Base-by-base conservation (phyloP, 2,329 filamentous ascomycete genomes). In the Fusarium acutatum region DNA sequence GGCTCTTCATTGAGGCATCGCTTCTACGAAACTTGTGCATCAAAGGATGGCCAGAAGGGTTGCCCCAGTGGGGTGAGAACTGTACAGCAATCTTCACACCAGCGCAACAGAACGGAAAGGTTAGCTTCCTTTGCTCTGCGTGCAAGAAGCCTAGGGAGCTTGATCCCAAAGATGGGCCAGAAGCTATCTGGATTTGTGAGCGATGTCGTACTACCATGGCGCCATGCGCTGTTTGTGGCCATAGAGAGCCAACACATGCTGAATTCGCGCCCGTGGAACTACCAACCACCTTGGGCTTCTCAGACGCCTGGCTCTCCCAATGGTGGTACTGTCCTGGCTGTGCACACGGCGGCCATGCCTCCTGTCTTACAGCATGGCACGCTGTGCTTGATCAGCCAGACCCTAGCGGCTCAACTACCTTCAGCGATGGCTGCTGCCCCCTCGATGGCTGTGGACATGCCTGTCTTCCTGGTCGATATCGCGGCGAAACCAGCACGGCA, bases 241-340 rank as follows among this genome's bases (percentile, higher is more conserved):
- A 90, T 66, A 83, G 88, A 22, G 86, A 89, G 47, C 81, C 82
- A 4, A 83, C 88, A 41, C 80, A 81, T 0, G 82, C 86, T 1
- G 82, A 84, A 4, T 79, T 82, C 34, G 74, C 83, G 3, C 81
- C 82, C 3, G 59, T 62, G 15, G 81, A 82, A 22, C 74, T 81
- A 12, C 17, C 79, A 7, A 70, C 73, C 5, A 75, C 79, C n/a
- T 79, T 77, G 6, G 73, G 79, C 4, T 69, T 72, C 9, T 64
- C 74, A 11, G 73, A 72, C 5, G 50, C 69, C 1, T 81, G 78
- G 74, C 78, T 83, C 10, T 78, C 81, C 0, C 85, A 85, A 5
- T 92, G 90, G 90, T 92, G 88, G 88, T 89, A 89, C 74, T 92
- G 90, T 65, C 86, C 88, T 3, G 88, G 87, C 18, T 92, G 90